Evolutionary conservation across 2,329 filamentous ascomycete species (phyloP).

Genomic region (Seiridium unicorne): DNA sequence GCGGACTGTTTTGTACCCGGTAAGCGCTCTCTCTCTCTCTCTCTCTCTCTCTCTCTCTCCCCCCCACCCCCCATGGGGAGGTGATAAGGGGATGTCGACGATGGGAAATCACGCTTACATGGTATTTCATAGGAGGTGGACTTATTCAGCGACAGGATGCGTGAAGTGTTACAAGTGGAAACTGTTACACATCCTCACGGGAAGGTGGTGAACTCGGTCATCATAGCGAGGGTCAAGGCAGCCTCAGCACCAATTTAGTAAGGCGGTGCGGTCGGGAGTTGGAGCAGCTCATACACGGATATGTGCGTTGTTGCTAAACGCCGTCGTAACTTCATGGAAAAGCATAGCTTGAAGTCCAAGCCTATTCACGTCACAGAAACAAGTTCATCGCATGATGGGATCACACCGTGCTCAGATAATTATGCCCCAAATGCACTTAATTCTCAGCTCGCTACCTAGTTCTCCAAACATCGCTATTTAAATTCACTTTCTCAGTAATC

Average conservation of each 20-base stretch:
- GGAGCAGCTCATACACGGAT: too few species aligned
- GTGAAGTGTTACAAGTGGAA: conserved; percentile 33
- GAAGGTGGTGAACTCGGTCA: conserved; percentile 47
- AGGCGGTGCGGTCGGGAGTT: too few species aligned
- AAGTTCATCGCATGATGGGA: too few species aligned
- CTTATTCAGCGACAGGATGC: conserved; percentile 27
- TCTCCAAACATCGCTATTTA: neutral
- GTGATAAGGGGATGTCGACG: too few species aligned
- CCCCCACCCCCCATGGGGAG: too few species aligned
- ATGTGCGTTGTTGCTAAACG: too few species aligned
- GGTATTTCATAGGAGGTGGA: conserved; percentile 31
- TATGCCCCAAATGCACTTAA: neutral
- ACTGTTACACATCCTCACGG: conserved; percentile 46
- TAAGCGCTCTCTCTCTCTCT: conserved; percentile 20
- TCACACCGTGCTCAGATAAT: too few species aligned
- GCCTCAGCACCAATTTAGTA: neutral
- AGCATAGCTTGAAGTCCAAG: too few species aligned
- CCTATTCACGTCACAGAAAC: too few species aligned
- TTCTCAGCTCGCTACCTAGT: neutral
- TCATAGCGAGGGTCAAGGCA: conserved; percentile 28
- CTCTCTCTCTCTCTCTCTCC: neutral
- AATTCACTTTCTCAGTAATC: neutral
- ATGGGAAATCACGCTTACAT: neutral
- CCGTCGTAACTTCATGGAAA: too few species aligned
- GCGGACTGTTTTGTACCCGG: conserved; percentile 45